Conservation (phyloP, 192 early-diverging fungal genomes). For the Backusella psychrophila region DNA sequence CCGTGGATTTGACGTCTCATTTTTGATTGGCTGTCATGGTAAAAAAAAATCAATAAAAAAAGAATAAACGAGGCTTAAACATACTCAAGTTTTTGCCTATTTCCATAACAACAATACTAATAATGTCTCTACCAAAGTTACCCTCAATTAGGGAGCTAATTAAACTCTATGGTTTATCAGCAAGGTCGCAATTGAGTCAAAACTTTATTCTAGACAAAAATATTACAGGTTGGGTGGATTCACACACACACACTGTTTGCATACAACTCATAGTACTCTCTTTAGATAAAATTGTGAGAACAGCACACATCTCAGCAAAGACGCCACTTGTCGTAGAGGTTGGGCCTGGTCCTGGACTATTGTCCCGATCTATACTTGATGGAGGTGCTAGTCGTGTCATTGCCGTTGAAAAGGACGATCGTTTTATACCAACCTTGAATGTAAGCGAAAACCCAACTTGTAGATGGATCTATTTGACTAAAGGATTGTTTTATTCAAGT, state of each 20-base stretch:
- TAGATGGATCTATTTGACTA: neutral
- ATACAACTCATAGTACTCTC: neutral
- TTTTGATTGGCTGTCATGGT: neutral
- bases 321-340: slow-evolving; percentile 73
- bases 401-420: slow-evolving; percentile 69
- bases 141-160: slow-evolving; percentile 72
- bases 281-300: slow-evolving; percentile 63
- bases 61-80: neutral
- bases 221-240: slow-evolving; percentile 55
- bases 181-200: slow-evolving; percentile 72
- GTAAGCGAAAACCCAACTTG: slow-evolving; percentile 25
- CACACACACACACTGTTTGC: neutral
- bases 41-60: neutral
- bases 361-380: slow-evolving; percentile 77
- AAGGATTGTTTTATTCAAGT: neutral
- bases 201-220: slow-evolving; percentile 85
- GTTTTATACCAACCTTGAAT: slow-evolving; percentile 64
- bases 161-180: slow-evolving; percentile 69
- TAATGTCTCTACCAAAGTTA: slow-evolving; percentile 27
- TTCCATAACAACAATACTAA: neutral
- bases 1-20: neutral
- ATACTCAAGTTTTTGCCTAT: neutral
- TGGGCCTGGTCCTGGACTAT: slow-evolving; percentile 74
- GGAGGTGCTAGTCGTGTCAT: slow-evolving; percentile 59
- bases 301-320: slow-evolving; percentile 52